Evolutionary conservation across 2,329 filamentous ascomycete genomes (phyloP).

Genomic region (Geoglossum cookeanum): DNA sequence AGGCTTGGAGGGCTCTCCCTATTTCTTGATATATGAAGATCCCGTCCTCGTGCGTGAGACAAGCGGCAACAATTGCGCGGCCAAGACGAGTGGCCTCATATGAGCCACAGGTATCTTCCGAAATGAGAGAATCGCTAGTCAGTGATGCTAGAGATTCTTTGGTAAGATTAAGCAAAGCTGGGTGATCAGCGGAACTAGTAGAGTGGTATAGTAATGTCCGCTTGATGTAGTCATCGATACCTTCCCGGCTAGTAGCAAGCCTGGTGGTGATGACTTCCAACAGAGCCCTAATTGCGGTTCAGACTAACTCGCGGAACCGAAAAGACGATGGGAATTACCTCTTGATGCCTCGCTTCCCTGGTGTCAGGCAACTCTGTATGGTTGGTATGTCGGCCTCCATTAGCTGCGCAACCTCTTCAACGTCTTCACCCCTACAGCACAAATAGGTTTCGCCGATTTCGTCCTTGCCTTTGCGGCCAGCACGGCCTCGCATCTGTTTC

Average conservation of each 20-base stretch:
- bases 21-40: slow-evolving; percentile 54
- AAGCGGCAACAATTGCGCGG: slow-evolving; percentile 51
- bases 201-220: slow-evolving; percentile 48
- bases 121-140: slow-evolving; percentile 34
- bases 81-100: slow-evolving; percentile 47
- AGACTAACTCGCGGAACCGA: background rate
- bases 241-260: slow-evolving; percentile 43
- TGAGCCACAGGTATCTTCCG: slow-evolving; percentile 27
- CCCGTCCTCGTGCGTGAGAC: slow-evolving; percentile 55
- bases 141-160: slow-evolving; percentile 41
- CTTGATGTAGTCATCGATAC: slow-evolving; percentile 47
- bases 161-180: slow-evolving; percentile 33
- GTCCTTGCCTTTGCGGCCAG: slow-evolving; percentile 61
- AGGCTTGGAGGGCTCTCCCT: slow-evolving; percentile 44
- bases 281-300: slow-evolving; percentile 34
- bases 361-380: slow-evolving; percentile 47
- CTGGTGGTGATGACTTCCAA: slow-evolving; percentile 51
- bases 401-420: slow-evolving; percentile 50
- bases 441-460: slow-evolving; percentile 60
- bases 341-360: slow-evolving; percentile 48
- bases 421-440: slow-evolving; percentile 48
- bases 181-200: slow-evolving; percentile 20
- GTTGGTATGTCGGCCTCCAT: slow-evolving; percentile 54
- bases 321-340: slow-evolving; percentile 23
- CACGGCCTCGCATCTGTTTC: slow-evolving; percentile 61